Percentiles rank a stretch among this genome's conserved stretches.
Evolutionary conservation across 345 rosid species (phyloP).

Genomic region (Eucalyptus sp.): DNA sequence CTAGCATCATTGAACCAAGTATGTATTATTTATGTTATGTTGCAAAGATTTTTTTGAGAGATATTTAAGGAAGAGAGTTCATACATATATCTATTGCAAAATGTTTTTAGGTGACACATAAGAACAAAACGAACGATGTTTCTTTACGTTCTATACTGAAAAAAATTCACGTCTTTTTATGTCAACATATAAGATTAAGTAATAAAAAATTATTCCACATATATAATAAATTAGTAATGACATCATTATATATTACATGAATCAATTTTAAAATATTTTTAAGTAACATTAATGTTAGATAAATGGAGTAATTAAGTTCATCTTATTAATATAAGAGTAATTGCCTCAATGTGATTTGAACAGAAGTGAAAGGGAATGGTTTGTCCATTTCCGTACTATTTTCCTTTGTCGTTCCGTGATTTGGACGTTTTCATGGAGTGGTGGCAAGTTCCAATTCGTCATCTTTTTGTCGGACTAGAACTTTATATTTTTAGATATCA

Average conservation of each 20-base stretch:
- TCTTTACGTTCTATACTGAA: not conserved
- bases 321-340: not conserved
- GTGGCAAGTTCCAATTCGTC: not conserved
- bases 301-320: not conserved
- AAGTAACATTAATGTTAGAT: not conserved
- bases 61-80: not conserved
- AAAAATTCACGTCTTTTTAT: not conserved
- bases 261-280: not conserved
- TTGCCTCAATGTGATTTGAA: not conserved
- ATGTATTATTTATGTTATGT: not conserved
- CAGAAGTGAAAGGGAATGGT: not conserved
- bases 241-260: not conserved
- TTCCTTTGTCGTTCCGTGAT: not conserved
- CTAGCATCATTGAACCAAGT: not conserved
- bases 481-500: not conserved
- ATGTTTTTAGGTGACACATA: not conserved
- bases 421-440: not conserved
- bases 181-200: not conserved
- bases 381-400: not conserved
- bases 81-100: not conserved
- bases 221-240: not conserved
- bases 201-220: not conserved
- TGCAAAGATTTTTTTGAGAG: not conserved
- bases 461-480: not conserved
- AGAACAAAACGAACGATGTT: not conserved